phyloP scores from a whole-genome alignment of 306 rosid genomes.

The Corylus heterophylla region DNA sequence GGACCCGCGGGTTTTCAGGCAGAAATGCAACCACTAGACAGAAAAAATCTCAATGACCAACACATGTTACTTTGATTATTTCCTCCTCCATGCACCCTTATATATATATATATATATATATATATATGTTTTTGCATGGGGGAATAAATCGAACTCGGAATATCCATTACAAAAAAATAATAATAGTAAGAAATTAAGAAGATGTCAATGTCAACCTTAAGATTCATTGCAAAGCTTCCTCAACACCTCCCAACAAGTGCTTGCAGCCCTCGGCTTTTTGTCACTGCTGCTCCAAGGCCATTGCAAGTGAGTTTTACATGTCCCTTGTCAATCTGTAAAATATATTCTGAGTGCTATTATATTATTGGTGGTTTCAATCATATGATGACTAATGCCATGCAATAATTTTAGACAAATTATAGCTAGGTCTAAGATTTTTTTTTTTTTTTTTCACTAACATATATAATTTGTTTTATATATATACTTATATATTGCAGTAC shows the following conservation, averaged over 20 bases:
- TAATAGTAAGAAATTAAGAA: too few species aligned
- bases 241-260: background rate
- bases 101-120: too few species aligned
- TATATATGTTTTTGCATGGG: too few species aligned
- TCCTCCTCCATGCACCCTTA: background rate
- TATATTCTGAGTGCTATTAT: too few species aligned
- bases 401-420: too few species aligned
- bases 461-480: too few species aligned
- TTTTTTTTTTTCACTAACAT: too few species aligned
- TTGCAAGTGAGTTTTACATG: slow-evolving; percentile 38
- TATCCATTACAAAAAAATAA: too few species aligned
- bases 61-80: background rate
- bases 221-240: slow-evolving; percentile 28
- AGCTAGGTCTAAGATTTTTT: background rate
- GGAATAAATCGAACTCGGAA: too few species aligned
- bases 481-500: background rate
- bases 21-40: slow-evolving; percentile 6
- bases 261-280: slow-evolving; percentile 19
- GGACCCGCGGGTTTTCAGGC: background rate
- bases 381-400: too few species aligned
- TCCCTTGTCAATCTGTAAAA: background rate
- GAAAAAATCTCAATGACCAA: slow-evolving; percentile 23
- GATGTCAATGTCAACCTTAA: background rate
- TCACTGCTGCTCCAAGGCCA: slow-evolving; percentile 37
- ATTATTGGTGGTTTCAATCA: too few species aligned